phyloP scores from a whole-genome alignment of 805 yeast genomes.

The Kodamaea leandrae region DNA sequence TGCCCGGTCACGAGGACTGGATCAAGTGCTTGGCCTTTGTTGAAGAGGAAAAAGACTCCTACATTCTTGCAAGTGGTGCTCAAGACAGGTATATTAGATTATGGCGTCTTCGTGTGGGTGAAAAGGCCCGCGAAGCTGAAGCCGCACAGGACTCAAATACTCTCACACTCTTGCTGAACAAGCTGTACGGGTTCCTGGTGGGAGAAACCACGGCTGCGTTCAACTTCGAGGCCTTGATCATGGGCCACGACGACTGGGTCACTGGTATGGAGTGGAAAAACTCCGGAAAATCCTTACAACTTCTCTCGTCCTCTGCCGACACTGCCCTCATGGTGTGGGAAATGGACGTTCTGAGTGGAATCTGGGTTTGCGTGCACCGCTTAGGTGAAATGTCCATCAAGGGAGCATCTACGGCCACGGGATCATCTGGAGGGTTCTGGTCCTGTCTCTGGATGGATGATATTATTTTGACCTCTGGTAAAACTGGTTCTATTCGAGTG shows the following conservation, averaged over 20 bases:
- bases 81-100: conserved; percentile 90
- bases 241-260: conserved; percentile 99
- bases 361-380: conserved; percentile 81
- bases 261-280: conserved; percentile 73
- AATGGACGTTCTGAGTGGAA: conserved; percentile 80
- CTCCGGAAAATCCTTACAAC: conserved; percentile 41
- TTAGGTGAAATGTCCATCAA: conserved; percentile 91
- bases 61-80: conserved; percentile 80
- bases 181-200: conserved; percentile 59
- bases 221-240: conserved; percentile 84
- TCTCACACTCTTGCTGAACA: conserved; percentile 60
- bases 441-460: conserved; percentile 63
- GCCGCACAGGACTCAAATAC: conserved; percentile 49
- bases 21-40: conserved; percentile 69
- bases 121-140: conserved; percentile 46
- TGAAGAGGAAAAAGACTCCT: conserved; percentile 47
- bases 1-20: conserved; percentile 98
- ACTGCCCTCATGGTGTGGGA: conserved; percentile 93
- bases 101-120: conserved; percentile 72
- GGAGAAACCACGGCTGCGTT: conserved; percentile 48
- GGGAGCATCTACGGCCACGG: conserved; percentile 98
- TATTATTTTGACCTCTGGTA: conserved; percentile 73
- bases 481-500: conserved; percentile 87
- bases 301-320: conserved; percentile 88
- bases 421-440: conserved; percentile 75